phyloP scores from a whole-genome alignment of 768 basidiomycete genomes.

The Pulveroboletus sp. region DNA sequence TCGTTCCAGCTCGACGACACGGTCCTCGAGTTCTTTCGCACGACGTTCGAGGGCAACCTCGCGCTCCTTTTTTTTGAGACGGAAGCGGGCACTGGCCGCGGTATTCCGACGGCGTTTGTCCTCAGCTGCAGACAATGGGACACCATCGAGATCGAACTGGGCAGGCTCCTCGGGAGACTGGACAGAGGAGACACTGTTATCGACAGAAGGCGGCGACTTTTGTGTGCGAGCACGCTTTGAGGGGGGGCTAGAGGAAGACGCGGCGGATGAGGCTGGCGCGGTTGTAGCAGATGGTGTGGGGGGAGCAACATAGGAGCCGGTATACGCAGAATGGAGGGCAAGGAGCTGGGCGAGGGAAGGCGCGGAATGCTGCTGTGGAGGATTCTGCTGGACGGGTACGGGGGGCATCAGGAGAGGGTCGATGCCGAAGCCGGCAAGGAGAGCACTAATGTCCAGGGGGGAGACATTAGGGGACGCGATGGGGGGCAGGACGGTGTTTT shows the following conservation, averaged over 20 bases:
- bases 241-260: slow-evolving; percentile 17
- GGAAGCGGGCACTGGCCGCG: slow-evolving; percentile 89
- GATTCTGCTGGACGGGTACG: slow-evolving; percentile 28
- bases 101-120: slow-evolving; percentile 95
- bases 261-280: slow-evolving; percentile 9
- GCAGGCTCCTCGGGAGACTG: slow-evolving; percentile 30
- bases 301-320: slow-evolving; percentile 22
- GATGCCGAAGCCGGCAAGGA: slow-evolving; percentile 38
- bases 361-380: slow-evolving; percentile 27
- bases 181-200: slow-evolving; percentile 27
- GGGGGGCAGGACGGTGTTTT: slow-evolving; percentile 54
- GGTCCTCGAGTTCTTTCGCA: slow-evolving; percentile 79
- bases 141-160: slow-evolving; percentile 8
- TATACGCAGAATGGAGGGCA: slow-evolving; percentile 50
- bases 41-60: slow-evolving; percentile 85
- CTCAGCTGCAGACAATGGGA: slow-evolving; percentile 56
- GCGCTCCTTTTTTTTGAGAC: slow-evolving; percentile 94
- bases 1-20: slow-evolving; percentile 80
- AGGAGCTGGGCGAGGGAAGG: slow-evolving; percentile 73
- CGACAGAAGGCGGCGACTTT: slow-evolving; percentile 41
- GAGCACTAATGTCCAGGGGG: slow-evolving; percentile 42
- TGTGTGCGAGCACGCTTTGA: slow-evolving; percentile 57
- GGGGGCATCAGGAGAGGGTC: slow-evolving; percentile 40
- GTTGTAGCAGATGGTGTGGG: slow-evolving; percentile 15
- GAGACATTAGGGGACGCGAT: slow-evolving; percentile 36